Evolutionary conservation across 805 yeast species (phyloP).

Genomic region (Cyberlindnera xylosilytica): DNA sequence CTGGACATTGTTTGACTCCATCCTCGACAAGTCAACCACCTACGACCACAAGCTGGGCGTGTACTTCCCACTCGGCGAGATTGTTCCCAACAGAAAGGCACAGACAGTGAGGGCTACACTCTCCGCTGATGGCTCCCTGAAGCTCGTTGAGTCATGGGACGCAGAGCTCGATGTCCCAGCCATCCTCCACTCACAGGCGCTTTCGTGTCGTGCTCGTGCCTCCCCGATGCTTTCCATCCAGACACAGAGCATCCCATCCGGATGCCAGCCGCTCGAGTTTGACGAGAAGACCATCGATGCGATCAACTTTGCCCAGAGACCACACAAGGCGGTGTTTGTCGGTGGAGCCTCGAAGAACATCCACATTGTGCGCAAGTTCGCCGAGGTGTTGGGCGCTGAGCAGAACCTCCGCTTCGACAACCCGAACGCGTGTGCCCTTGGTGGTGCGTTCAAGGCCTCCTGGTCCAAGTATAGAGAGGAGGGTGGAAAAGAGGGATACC

Average conservation of each 20-base stretch:
- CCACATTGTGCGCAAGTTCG: slow-evolving; percentile 65
- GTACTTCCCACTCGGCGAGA: slow-evolving; percentile 88
- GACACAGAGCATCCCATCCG: neutral
- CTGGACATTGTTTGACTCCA: slow-evolving; percentile 63
- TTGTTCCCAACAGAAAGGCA: slow-evolving; percentile 76
- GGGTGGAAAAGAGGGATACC: slow-evolving; percentile 30
- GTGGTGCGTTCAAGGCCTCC: slow-evolving; percentile 83
- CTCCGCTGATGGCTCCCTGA: slow-evolving; percentile 28
- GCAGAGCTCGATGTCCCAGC: slow-evolving; percentile 65
- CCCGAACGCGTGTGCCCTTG: slow-evolving; percentile 88
- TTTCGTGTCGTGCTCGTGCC: slow-evolving; percentile 76
- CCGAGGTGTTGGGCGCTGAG: slow-evolving; percentile 72
- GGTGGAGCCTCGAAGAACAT: slow-evolving; percentile 83
- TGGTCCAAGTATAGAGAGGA: slow-evolving; percentile 48
- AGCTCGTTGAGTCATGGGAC: slow-evolving; percentile 41
- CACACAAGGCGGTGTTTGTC: slow-evolving; percentile 72
- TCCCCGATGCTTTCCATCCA: slow-evolving; percentile 64
- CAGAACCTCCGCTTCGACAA: slow-evolving; percentile 57
- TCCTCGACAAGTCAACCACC: slow-evolving; percentile 36
- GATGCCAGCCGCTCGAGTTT: slow-evolving; percentile 25
- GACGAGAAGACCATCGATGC: slow-evolving; percentile 30
- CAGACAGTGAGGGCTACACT: slow-evolving; percentile 54
- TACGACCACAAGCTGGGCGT: slow-evolving; percentile 58
- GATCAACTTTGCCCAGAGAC: slow-evolving; percentile 38
- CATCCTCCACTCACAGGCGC: slow-evolving; percentile 83